Conservation (phyloP, 768 basidiomycete species). For the Astraeus odoratus region DNA sequence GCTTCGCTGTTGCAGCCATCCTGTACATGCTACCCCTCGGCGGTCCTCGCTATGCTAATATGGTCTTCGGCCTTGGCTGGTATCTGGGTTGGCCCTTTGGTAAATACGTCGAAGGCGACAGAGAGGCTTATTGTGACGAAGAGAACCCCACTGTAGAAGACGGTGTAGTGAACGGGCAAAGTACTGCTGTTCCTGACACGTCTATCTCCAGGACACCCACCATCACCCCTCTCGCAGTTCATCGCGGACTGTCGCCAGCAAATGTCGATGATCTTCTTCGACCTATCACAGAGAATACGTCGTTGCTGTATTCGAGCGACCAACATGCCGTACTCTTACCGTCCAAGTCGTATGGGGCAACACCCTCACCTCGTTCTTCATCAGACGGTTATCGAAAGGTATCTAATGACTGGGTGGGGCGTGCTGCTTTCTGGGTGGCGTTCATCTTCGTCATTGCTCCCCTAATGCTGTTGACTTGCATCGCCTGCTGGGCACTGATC, state of each 20-base stretch:
- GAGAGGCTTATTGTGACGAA: slow-evolving; percentile 36
- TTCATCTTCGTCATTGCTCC: slow-evolving; percentile 80
- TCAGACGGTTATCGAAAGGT: slow-evolving; percentile 17
- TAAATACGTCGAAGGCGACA: slow-evolving; percentile 91
- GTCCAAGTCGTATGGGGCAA: slow-evolving; percentile 69
- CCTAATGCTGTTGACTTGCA: slow-evolving; percentile 77
- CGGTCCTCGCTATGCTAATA: slow-evolving; percentile 74
- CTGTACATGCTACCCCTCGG: slow-evolving; percentile 74
- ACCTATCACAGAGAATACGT: slow-evolving; percentile 40
- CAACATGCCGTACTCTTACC: slow-evolving; percentile 32
- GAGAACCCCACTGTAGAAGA: slow-evolving; percentile 26
- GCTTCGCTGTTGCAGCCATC: slow-evolving; percentile 58
- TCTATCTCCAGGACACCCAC: slow-evolving; percentile 39
- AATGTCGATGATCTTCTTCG: background rate
- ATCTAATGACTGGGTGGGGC: slow-evolving; percentile 52
- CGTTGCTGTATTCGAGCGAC: slow-evolving; percentile 31
- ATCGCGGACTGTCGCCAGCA: slow-evolving; percentile 9
- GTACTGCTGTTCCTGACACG: slow-evolving; percentile 22
- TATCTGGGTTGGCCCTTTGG: slow-evolving; percentile 98
- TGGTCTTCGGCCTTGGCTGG: slow-evolving; percentile 91
- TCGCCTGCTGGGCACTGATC: slow-evolving; percentile 92
- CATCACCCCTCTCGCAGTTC: slow-evolving; percentile 34
- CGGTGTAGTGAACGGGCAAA: slow-evolving; percentile 10
- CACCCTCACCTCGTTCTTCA: slow-evolving; percentile 25
- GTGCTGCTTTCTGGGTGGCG: slow-evolving; percentile 73